These are phyloP conservation scores for Trichothecium roseum DNA, from an alignment of 2,329 filamentous ascomycete species.

Conservation along the genomic window DNA sequence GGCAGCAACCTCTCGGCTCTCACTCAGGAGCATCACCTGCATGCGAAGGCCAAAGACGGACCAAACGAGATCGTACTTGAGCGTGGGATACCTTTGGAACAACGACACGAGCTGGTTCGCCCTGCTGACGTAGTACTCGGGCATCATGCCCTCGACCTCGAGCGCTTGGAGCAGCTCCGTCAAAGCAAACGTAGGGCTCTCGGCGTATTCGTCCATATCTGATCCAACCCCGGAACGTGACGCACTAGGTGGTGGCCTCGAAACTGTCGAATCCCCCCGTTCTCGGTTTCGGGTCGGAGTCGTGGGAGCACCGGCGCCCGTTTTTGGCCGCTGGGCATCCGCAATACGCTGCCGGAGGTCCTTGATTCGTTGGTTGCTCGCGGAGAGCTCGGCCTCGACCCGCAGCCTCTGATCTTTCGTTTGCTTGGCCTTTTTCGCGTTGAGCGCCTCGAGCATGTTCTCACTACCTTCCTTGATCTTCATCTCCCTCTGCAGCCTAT, in stretches of 20 bases:
- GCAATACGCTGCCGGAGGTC: slow-evolving; percentile 49
- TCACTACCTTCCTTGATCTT: slow-evolving; percentile 98
- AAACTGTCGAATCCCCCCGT: slow-evolving; percentile 33
- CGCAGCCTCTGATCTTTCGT: slow-evolving; percentile 72
- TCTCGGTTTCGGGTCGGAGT: slow-evolving; percentile 44
- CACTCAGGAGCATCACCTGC: slow-evolving; percentile 91
- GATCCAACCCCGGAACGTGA: slow-evolving; percentile 47
- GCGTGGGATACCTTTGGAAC: slow-evolving; percentile 84
- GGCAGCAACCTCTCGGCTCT: slow-evolving; percentile 90
- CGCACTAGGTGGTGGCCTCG: slow-evolving; percentile 48
- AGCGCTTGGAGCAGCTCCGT: slow-evolving; percentile 84
- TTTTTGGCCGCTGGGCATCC: slow-evolving; percentile 44
- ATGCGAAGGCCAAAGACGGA: slow-evolving; percentile 87
- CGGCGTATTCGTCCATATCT: slow-evolving; percentile 57
- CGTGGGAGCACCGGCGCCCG: slow-evolving; percentile 26
- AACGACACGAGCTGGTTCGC: slow-evolving; percentile 90
- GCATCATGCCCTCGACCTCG: slow-evolving; percentile 75
- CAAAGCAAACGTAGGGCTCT: slow-evolving; percentile 86
- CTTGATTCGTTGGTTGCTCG: slow-evolving; percentile 67
- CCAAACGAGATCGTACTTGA: slow-evolving; percentile 97
- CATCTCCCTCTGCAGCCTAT: slow-evolving; percentile 85
- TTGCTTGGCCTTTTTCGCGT: slow-evolving; percentile 92
- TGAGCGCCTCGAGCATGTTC: slow-evolving; percentile 91
- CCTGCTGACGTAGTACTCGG: slow-evolving; percentile 90
- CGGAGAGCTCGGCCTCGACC: slow-evolving; percentile 81